Evolutionary conservation across 2,329 filamentous ascomycete species (phyloP).

Genomic region (Balansia obtecta): DNA sequence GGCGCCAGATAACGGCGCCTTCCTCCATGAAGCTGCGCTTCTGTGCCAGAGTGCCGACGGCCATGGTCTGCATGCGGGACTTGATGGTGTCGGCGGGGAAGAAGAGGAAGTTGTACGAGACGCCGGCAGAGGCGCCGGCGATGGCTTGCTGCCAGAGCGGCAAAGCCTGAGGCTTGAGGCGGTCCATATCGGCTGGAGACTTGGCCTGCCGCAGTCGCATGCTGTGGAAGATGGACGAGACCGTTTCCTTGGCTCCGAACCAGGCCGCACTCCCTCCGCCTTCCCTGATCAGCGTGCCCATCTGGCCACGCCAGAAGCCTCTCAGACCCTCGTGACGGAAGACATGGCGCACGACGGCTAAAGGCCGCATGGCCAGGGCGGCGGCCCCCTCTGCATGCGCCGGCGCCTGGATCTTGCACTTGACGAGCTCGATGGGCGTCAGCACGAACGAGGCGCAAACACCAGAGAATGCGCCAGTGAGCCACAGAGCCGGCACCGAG

Average conservation of each 20-base stretch:
- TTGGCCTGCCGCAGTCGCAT: conserved; percentile 33
- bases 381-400: conserved; percentile 26
- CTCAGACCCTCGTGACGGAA: conserved; percentile 69
- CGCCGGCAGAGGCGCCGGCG: conserved; percentile 77
- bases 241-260: conserved; percentile 86
- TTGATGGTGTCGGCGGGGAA: conserved; percentile 97
- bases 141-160: conserved; percentile 79
- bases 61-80: conserved; percentile 86
- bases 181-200: conserved; percentile 27
- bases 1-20: conserved; percentile 60
- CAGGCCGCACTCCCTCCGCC: conserved; percentile 87
- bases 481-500: conserved; percentile 61
- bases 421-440: conserved; percentile 92
- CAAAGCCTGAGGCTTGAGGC: conserved; percentile 39
- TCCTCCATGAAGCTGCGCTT: conserved; percentile 62
- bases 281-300: conserved; percentile 87
- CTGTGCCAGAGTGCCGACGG: conserved; percentile 43
- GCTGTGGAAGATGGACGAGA: conserved; percentile 56
- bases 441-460: conserved; percentile 82
- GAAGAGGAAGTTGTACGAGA: conserved; percentile 94
- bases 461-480: conserved; percentile 76
- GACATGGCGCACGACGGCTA: conserved; percentile 63
- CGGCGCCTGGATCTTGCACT: conserved; percentile 93
- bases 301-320: conserved; percentile 92
- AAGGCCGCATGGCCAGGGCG: conserved; percentile 44